Conservation (phyloP, 1,139 yeast genomes). For the Arxiozyma slooffiae region DNA sequence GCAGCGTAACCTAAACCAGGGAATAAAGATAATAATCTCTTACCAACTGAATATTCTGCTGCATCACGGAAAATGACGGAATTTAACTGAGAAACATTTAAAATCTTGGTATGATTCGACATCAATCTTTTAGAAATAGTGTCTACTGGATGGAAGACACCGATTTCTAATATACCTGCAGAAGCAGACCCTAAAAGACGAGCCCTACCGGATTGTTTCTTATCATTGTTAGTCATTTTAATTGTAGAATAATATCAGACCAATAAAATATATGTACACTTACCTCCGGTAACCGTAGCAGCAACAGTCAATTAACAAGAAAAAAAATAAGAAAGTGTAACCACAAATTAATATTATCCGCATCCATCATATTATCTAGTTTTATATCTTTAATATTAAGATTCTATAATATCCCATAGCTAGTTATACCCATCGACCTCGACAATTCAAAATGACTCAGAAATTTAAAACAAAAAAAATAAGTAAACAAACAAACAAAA, state of each 20-base stretch:
- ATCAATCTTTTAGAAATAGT: constrained; percentile 94
- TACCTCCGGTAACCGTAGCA: background rate
- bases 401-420: no score
- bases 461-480: no score
- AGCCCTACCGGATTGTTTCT: constrained; percentile 82
- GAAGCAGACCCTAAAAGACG: constrained; percentile 93
- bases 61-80: constrained; percentile 76
- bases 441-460: background rate
- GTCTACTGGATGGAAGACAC: constrained; percentile 97
- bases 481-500: background rate
- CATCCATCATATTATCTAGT: no score
- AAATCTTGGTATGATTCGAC: constrained; percentile 79
- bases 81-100: constrained; percentile 60
- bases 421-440: background rate
- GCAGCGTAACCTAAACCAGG: constrained; percentile 99
- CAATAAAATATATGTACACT: no score
- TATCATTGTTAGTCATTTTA: constrained; percentile 36
- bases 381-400: no score
- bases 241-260: background rate
- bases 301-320: background rate
- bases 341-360: no score
- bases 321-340: no score
- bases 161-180: constrained; percentile 94
- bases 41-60: constrained; percentile 60
- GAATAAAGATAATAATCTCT: constrained; percentile 73